These are phyloP conservation scores for Euphorbia pulcherrima DNA, from an alignment of 345 rosid species.

Conservation along the genomic window DNA sequence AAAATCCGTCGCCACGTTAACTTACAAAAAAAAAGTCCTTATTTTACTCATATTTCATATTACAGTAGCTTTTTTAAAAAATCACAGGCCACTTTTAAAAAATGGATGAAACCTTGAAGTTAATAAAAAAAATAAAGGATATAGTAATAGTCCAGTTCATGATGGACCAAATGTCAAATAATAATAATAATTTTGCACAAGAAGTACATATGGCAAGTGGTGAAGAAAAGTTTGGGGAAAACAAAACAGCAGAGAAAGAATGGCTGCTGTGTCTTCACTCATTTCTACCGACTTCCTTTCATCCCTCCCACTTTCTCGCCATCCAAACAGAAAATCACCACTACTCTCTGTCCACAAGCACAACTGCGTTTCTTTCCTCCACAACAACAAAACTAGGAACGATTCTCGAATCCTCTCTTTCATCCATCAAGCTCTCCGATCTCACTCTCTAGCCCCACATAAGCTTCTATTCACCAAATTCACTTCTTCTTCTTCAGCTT, in stretches of 20 bases:
- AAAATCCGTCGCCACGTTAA: no score
- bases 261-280: constrained; percentile 53
- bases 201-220: neutral
- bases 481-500: constrained; percentile 17
- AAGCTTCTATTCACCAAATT: neutral
- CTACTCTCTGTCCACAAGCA: neutral
- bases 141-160: no score
- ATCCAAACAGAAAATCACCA: constrained; percentile 30
- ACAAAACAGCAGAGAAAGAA: constrained; percentile 7
- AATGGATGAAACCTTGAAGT: no score
- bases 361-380: constrained; percentile 8
- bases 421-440: constrained; percentile 20
- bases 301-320: constrained; percentile 33
- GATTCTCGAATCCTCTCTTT: constrained; percentile 5
- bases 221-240: neutral
- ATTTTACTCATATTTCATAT: no score
- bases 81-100: no score
- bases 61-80: no score
- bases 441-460: constrained; percentile 8
- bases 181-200: neutral
- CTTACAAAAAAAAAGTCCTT: no score
- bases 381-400: neutral
- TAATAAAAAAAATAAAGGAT: no score
- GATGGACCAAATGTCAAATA: neutral
- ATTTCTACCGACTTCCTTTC: constrained; percentile 41